A percentile compares a stretch with the other conserved stretches of the same genome.
These are phyloP conservation scores for Fistulina hepatica DNA, from an alignment of 1,284 basidiomycete species.

Conservation along the genomic window DNA sequence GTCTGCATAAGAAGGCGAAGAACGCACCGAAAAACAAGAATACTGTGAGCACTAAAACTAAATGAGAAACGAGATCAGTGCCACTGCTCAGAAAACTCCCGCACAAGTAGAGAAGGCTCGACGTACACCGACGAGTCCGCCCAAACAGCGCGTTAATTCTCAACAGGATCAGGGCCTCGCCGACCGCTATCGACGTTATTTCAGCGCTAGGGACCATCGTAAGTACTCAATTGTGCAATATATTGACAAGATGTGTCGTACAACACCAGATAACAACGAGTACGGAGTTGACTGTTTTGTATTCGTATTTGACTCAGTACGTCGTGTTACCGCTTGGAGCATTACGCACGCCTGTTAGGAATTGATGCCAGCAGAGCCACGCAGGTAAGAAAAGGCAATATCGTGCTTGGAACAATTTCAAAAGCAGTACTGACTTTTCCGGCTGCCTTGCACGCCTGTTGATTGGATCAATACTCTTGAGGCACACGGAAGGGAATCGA, in stretches of 20 bases:
- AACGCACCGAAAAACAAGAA: background rate
- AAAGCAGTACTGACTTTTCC: too few relatives aligned
- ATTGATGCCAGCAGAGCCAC: too few relatives aligned
- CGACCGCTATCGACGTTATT: background rate
- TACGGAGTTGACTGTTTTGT: background rate
- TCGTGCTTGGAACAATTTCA: too few relatives aligned
- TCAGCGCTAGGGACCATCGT: background rate
- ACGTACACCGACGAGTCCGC: background rate
- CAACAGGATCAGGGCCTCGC: background rate
- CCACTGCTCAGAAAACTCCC: background rate
- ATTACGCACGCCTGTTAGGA: background rate
- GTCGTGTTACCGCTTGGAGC: background rate
- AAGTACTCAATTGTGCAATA: background rate
- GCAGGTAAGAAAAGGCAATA: too few relatives aligned
- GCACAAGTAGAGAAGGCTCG: background rate
- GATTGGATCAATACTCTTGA: too few relatives aligned
- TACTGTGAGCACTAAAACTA: too few relatives aligned
- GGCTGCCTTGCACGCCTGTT: too few relatives aligned
- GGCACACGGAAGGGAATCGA: too few relatives aligned
- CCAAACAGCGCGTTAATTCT: background rate
- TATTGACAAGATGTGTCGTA: background rate
- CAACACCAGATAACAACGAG: background rate
- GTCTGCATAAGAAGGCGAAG: background rate
- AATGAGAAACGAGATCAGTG: conserved; percentile 1
- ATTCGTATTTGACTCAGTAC: background rate